Percentiles rank a stretch among this genome's conserved stretches.
phyloP scores from a whole-genome alignment of 768 basidiomycete species.

The Suillus subluteus region DNA sequence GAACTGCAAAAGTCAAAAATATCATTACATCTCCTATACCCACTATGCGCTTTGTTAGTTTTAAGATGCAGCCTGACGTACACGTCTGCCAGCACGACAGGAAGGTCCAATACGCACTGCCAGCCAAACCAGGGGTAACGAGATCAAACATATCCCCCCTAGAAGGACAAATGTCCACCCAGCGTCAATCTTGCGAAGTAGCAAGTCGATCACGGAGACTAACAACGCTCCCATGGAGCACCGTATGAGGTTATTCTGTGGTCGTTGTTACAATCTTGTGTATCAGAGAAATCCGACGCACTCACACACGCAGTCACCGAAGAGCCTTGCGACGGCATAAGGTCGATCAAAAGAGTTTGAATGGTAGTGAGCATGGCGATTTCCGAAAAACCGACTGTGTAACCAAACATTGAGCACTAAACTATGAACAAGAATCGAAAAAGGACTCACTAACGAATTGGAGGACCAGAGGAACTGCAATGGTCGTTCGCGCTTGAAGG shows the following conservation, averaged over 20 bases:
- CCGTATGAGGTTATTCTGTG: conserved; percentile 69
- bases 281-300: conserved; percentile 13
- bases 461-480: conserved; percentile 56
- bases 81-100: conserved; percentile 43
- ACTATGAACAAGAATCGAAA: neutral
- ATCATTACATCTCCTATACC: neutral
- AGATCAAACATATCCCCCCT: conserved; percentile 43
- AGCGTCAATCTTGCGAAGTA: conserved; percentile 54
- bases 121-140: conserved; percentile 50
- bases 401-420: conserved; percentile 1
- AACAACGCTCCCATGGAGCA: conserved; percentile 59
- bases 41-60: neutral
- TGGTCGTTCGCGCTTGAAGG: conserved; percentile 44
- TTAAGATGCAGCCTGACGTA: neutral
- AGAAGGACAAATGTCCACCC: conserved; percentile 73
- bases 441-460: conserved; percentile 38
- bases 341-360: conserved; percentile 64
- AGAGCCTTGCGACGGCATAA: conserved; percentile 58
- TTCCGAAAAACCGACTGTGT: conserved; percentile 50
- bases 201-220: conserved; percentile 61
- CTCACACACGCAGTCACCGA: conserved; percentile 69
- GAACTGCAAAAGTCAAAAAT: neutral
- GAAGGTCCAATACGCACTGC: conserved; percentile 55
- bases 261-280: neutral
- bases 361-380: conserved; percentile 54